phyloP scores from a whole-genome alignment of 805 yeast species.

The Crinitomyces ghanaensis region DNA sequence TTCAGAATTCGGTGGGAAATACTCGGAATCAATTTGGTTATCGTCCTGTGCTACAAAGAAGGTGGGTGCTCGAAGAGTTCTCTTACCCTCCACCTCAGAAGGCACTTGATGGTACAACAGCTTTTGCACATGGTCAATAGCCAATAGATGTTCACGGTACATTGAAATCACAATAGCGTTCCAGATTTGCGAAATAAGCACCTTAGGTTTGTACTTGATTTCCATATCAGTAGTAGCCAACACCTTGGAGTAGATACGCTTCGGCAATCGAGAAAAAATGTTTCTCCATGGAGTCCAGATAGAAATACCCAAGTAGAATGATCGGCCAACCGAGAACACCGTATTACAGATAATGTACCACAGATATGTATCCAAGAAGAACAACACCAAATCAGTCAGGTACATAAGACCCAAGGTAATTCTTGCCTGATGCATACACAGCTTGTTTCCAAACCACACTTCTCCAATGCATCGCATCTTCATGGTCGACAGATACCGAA shows the following conservation, averaged over 20 bases:
- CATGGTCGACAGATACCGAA: conserved; percentile 75
- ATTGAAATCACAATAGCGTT: conserved; percentile 96
- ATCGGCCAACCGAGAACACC: conserved; percentile 91
- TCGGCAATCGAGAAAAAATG: conserved; percentile 93
- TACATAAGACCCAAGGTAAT: conserved; percentile 88
- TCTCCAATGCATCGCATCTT: conserved; percentile 95
- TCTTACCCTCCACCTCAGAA: conserved; percentile 93
- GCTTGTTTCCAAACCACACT: conserved; percentile 62
- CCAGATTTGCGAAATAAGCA: conserved; percentile 96
- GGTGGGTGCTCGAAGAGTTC: conserved; percentile 97
- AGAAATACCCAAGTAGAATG: conserved; percentile 97
- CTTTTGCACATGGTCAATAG: conserved; percentile 97
- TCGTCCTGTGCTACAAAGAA: conserved; percentile 98
- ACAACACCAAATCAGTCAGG: conserved; percentile 82
- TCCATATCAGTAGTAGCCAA: conserved; percentile 99
- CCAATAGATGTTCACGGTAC: conserved; percentile 98
- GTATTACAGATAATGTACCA: conserved; percentile 97
- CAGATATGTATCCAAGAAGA: conserved; percentile 97
- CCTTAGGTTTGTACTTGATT: conserved; percentile 97
- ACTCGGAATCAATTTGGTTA: conserved; percentile 85
- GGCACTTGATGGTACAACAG: conserved; percentile 97
- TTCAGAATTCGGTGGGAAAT: conserved; percentile 93
- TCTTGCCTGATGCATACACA: conserved; percentile 80
- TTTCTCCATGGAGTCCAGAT: conserved; percentile 99
- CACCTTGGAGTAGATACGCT: conserved; percentile 96